Evolutionary conservation across 345 rosid genomes (phyloP).

Genomic region (Citrus maxima): DNA sequence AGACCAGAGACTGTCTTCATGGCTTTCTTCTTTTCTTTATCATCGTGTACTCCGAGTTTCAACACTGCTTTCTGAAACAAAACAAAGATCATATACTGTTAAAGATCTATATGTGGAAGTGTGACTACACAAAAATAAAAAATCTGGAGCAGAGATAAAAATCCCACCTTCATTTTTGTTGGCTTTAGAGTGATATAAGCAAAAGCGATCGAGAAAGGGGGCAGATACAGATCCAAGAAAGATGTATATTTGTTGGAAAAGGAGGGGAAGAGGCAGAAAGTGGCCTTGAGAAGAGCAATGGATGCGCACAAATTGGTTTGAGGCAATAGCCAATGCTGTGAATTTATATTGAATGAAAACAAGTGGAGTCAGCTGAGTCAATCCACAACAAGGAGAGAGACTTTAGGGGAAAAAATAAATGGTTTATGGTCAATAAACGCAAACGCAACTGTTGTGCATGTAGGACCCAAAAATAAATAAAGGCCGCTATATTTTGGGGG

Average conservation of each 20-base stretch:
- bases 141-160: not conserved
- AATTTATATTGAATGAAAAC: not conserved
- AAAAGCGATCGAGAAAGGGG: not conserved
- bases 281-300: not conserved
- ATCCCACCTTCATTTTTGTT: constrained; percentile 1
- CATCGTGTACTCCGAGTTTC: constrained; percentile 37
- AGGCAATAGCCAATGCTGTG: not conserved
- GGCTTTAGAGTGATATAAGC: not conserved
- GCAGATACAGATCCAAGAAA: no score
- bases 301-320: not conserved
- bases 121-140: not conserved
- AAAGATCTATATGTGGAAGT: not conserved
- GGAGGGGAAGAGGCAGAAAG: not conserved
- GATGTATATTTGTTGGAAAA: no score
- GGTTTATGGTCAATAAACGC: constrained; percentile 1
- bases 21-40: constrained; percentile 46
- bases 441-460: not conserved
- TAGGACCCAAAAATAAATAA: no score
- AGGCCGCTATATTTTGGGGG: no score
- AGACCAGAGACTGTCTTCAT: constrained; percentile 47
- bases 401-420: not conserved
- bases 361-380: not conserved
- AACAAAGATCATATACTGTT: not conserved
- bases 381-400: not conserved
- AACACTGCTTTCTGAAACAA: constrained; percentile 52